Conservation (phyloP, 352 stramenopile species). For the Globisporangium irregulare region DNA sequence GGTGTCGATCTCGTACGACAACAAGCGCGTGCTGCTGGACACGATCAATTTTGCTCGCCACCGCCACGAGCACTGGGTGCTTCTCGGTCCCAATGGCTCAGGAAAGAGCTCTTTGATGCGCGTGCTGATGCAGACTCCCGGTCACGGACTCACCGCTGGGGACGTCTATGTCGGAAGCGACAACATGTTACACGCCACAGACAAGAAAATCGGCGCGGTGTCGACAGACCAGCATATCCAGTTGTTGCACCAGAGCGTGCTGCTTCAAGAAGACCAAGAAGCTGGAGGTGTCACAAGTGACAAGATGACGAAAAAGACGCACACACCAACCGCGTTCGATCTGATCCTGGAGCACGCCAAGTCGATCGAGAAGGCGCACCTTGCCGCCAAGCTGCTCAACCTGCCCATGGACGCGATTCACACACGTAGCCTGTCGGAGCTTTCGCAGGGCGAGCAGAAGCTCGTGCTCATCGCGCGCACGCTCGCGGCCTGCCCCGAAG, state of each 20-base stretch:
- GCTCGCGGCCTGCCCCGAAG: constrained; percentile 59
- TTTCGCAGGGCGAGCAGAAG: constrained; percentile 93
- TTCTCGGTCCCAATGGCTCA: constrained; percentile 69
- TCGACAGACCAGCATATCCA: constrained; percentile 91
- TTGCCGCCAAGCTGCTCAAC: constrained; percentile 35
- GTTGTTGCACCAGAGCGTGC: constrained; percentile 46
- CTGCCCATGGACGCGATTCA: constrained; percentile 29
- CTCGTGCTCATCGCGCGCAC: constrained; percentile 85
- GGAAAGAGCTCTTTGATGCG: constrained; percentile 79
- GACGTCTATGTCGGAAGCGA: constrained; percentile 30
- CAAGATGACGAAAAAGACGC: constrained; percentile 6
- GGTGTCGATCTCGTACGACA: constrained; percentile 65
- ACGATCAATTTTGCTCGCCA: constrained; percentile 49
- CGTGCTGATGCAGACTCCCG: constrained; percentile 58
- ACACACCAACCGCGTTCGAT: constrained; percentile 20
- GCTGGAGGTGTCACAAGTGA: constrained; percentile 9
- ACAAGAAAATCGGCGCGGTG: constrained; percentile 54
- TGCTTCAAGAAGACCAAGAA: constrained; percentile 9
- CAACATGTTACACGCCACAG: constrained; percentile 10
- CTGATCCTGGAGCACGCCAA: constrained; percentile 46
- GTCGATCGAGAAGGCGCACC: constrained; percentile 25
- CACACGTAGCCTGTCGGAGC: constrained; percentile 47
- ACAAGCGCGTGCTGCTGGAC: constrained; percentile 47
- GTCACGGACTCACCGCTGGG: constrained; percentile 44
- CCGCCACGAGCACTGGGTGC: constrained; percentile 57